Percentiles rank a stretch among this genome's conserved stretches.
Evolutionary conservation across 148 eudicot genomes (phyloP).

Genomic region (Spergularia marina): DNA sequence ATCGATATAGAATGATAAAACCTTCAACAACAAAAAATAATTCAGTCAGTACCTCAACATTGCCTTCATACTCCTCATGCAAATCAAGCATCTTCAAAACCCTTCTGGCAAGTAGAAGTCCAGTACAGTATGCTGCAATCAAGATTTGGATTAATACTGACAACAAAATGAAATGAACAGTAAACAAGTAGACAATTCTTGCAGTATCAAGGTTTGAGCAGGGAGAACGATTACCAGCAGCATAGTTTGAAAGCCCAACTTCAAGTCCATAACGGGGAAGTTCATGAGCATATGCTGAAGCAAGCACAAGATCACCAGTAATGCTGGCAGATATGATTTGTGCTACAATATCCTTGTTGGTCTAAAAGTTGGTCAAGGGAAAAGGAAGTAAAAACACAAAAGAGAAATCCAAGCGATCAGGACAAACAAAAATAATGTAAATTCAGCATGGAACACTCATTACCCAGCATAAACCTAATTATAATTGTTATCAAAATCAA

Average conservation of each 20-base stretch:
- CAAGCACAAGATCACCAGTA: conserved; percentile 60
- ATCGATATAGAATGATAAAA: background rate
- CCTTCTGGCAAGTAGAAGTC: conserved; percentile 68
- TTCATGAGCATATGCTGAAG: conserved; percentile 73
- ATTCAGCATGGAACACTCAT: too few species aligned
- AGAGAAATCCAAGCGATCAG: background rate
- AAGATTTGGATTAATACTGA: background rate
- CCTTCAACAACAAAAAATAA: background rate
- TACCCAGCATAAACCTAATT: too few species aligned
- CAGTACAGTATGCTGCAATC: conserved; percentile 67
- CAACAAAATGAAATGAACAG: background rate
- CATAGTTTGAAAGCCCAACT: conserved; percentile 77
- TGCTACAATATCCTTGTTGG: conserved; percentile 69
- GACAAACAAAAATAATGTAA: too few species aligned
- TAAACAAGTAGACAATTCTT: background rate
- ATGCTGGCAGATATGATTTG: conserved; percentile 66
- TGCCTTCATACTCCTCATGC: conserved; percentile 72
- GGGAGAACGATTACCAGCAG: conserved; percentile 46
- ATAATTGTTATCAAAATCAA: too few species aligned
- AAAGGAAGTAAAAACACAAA: background rate
- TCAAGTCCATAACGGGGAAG: conserved; percentile 68
- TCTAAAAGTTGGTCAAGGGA: conserved; percentile 35
- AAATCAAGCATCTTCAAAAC: conserved; percentile 64
- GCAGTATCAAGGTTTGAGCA: background rate
- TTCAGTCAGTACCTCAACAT: conserved; percentile 53